Evolutionary conservation across 192 early-diverging fungal species (phyloP).

Genomic region (Entomortierella parvispora): DNA sequence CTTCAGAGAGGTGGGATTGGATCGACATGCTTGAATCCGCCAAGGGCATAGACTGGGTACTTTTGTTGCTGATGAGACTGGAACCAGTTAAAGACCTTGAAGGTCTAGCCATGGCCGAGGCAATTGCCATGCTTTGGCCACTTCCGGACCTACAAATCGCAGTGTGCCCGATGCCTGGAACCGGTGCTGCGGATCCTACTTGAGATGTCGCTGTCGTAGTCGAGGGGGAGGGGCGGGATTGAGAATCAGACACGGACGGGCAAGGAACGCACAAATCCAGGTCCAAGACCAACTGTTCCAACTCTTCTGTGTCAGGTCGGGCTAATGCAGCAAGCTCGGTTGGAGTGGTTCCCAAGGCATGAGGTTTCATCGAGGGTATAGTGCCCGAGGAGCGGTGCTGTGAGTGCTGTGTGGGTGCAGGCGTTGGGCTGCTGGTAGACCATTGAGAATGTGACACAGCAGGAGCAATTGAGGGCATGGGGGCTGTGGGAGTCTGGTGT

Average conservation of each 20-base stretch:
- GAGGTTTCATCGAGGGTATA: no score
- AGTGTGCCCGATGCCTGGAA: no score
- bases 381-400: no score
- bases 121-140: neutral
- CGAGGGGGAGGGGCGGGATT: neutral
- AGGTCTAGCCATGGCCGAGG: neutral
- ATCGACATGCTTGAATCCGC: constrained; percentile 42
- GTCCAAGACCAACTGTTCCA: constrained; percentile 9
- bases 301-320: constrained; percentile 5
- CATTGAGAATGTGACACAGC: no score
- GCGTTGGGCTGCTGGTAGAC: no score
- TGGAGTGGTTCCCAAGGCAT: no score
- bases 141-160: no score
- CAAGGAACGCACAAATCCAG: neutral
- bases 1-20: constrained; percentile 27
- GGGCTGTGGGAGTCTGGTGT: neutral
- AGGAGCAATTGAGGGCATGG: no score
- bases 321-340: no score
- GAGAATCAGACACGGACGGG: constrained; percentile 1
- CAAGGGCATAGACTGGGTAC: constrained; percentile 17
- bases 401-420: no score
- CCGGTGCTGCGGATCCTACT: no score
- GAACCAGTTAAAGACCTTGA: constrained; percentile 19
- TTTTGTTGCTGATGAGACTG: constrained; percentile 18
- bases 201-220: no score